phyloP scores from a whole-genome alignment of 2,329 filamentous ascomycete species.

The Rhinocladiella mackenziei region DNA sequence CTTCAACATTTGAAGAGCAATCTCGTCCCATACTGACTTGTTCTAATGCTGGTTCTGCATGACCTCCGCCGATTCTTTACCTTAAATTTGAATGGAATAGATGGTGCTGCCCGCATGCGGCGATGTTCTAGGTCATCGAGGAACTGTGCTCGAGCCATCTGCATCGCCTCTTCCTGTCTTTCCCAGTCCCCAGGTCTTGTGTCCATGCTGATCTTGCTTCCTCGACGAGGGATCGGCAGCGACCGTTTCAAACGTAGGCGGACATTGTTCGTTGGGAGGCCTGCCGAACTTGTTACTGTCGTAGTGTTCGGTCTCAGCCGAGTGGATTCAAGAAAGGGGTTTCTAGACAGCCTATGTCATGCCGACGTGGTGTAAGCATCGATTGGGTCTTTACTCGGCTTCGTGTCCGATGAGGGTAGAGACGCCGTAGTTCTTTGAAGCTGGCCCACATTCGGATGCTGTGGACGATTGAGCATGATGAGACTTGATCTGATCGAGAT shows the following conservation, averaged over 20 bases:
- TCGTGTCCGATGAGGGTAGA: conserved; percentile 45
- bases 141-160: conserved; percentile 41
- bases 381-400: conserved; percentile 46
- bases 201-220: conserved; percentile 29
- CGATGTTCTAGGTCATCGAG: conserved; percentile 30
- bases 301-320: conserved; percentile 1
- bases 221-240: conserved; percentile 38
- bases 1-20: too few relatives aligned
- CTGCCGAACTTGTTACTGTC: conserved; percentile 4
- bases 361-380: conserved; percentile 41
- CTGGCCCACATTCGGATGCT: conserved; percentile 1
- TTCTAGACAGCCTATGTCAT: neutral
- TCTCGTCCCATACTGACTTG: conserved; percentile 3
- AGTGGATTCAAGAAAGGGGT: conserved; percentile 14
- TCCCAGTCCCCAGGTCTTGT: conserved; percentile 24
- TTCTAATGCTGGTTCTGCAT: conserved; percentile 27
- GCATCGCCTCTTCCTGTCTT: conserved; percentile 38
- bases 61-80: conserved; percentile 4
- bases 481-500: neutral
- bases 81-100: conserved; percentile 3
- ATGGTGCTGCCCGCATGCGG: conserved; percentile 26
- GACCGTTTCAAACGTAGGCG: conserved; percentile 37
- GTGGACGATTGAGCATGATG: neutral
- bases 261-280: conserved; percentile 14
- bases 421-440: conserved; percentile 34